These are phyloP conservation scores for Rhizopogon hawkerae DNA, from an alignment of 1,284 basidiomycete species.

Conservation along the genomic window DNA sequence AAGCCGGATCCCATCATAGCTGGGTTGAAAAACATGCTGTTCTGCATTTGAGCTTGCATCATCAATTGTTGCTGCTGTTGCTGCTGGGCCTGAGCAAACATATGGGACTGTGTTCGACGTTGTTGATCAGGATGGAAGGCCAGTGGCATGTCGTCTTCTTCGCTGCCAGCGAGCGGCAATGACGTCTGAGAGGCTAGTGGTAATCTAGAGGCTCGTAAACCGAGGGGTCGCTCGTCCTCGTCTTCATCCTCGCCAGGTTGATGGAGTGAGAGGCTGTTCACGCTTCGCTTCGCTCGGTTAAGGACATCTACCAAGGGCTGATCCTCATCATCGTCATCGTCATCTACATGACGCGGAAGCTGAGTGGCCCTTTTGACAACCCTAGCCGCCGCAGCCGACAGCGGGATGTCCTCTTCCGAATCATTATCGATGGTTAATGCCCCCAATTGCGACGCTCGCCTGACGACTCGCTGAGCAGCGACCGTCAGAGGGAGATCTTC, in stretches of 20 bases:
- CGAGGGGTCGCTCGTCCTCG: slow-evolving; percentile 58
- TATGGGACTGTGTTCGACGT: slow-evolving; percentile 62
- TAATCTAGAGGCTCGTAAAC: slow-evolving; percentile 33
- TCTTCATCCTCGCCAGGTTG: slow-evolving; percentile 33
- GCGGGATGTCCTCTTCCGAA: slow-evolving; percentile 61
- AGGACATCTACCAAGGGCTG: slow-evolving; percentile 57
- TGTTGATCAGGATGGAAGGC: slow-evolving; percentile 70
- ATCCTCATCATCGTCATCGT: slow-evolving; percentile 52
- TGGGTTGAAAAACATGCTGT: slow-evolving; percentile 63
- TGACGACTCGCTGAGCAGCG: slow-evolving; percentile 41
- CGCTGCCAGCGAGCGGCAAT: slow-evolving; percentile 15
- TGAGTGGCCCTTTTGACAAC: slow-evolving; percentile 22
- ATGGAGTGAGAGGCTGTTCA: slow-evolving; percentile 29
- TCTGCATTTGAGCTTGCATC: slow-evolving; percentile 68
- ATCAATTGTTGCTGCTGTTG: slow-evolving; percentile 60
- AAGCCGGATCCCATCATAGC: slow-evolving; percentile 60
- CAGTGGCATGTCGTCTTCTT: slow-evolving; percentile 40
- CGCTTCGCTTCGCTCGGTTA: slow-evolving; percentile 40
- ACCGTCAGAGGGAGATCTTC: slow-evolving; percentile 69
- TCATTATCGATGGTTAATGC: slow-evolving; percentile 27
- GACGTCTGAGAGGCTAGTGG: slow-evolving; percentile 19
- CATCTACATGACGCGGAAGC: slow-evolving; percentile 17
- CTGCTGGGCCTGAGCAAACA: slow-evolving; percentile 49
- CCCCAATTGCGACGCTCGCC: slow-evolving; percentile 30
- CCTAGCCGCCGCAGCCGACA: slow-evolving; percentile 43